Conservation (phyloP, 2,329 filamentous ascomycete species). For the Claviceps sorghi region DNA sequence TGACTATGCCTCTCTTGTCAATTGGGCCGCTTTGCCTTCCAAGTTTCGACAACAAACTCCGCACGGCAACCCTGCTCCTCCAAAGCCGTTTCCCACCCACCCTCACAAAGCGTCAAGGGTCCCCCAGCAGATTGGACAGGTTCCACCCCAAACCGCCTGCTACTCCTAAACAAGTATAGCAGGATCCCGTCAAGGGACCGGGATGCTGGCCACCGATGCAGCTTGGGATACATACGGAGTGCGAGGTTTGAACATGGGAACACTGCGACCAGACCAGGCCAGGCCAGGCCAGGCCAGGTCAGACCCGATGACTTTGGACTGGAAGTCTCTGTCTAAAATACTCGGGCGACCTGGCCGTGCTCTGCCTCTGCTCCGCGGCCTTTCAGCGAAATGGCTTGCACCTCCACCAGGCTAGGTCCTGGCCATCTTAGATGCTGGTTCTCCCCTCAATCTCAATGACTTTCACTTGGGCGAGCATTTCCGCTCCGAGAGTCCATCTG, state of each 20-base stretch:
- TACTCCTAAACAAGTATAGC: slow-evolving; percentile 5
- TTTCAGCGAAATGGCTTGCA: slow-evolving; percentile 3
- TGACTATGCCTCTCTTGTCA: background rate
- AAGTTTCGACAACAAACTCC: background rate
- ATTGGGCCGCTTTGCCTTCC: background rate
- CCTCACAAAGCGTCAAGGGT: background rate
- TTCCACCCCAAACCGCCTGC: slow-evolving; percentile 5
- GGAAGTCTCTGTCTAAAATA: background rate
- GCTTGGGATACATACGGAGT: background rate
- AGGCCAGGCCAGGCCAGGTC: background rate
- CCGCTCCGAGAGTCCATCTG: background rate
- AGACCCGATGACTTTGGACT: background rate
- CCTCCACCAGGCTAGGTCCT: slow-evolving; percentile 1
- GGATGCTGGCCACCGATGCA: slow-evolving; percentile 1
- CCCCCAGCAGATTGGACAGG: slow-evolving; percentile 2
- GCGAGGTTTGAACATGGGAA: background rate
- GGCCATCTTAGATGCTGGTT: background rate
- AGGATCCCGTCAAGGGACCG: slow-evolving; percentile 1
- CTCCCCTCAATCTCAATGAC: slow-evolving; percentile 1
- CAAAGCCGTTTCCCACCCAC: background rate
- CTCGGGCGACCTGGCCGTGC: background rate
- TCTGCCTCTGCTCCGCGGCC: background rate
- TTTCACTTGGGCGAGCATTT: background rate
- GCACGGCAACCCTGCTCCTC: background rate
- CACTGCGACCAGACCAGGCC: background rate